Evolutionary conservation across 2,329 filamentous ascomycete species (phyloP), one percentile per base, ranked within the genome.

Genomic region (Bisporella sp.): DNA sequence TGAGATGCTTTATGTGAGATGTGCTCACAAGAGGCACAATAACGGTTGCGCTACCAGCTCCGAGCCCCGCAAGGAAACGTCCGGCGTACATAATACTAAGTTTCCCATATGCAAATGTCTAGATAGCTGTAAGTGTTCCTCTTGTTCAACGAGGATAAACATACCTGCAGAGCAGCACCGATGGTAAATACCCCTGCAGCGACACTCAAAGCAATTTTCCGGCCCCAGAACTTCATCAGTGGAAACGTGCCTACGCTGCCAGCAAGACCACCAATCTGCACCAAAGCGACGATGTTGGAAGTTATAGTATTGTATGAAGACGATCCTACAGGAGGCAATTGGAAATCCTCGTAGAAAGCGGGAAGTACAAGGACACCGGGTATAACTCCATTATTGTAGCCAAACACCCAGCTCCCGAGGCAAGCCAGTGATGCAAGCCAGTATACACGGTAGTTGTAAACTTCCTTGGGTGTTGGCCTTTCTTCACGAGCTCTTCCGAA

Each of bases 261-360:
- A 54, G 84, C 82, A 66, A 84, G 82, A 32, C 79, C 79, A 44
- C 80, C 80, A 8, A 78, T 79, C 62, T 83, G 80, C 33, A 64
- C 82, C 49, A 75, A 73, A n/a, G 73, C 78, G 43, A 82, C 79
- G 50, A 82, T 82, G 57, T 82, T 83, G 51, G 76, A 69, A 57
- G 74, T 77, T 33, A 77, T 68, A 9, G 39, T 11, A 12, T 46
- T 40, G 13, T 41, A 40, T 12, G 44, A 11, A 11, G 30, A 68
- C 11, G 74, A 64, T 1, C 59, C 52, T 0, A 57, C 42, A 5
- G 61, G 58, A 65, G 79, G 3, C 56, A 83, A 76, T 3, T 67
- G 60, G 60, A 83, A 84, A 56, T 81, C 78, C 12, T 67, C 57
- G 48, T 71, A 69, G 64, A 83, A 84, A 0, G 78, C 76, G 4